These are phyloP conservation scores for Neocucurbitaria cava DNA, from an alignment of 2,329 filamentous ascomycete genomes.

Conservation along the genomic window DNA sequence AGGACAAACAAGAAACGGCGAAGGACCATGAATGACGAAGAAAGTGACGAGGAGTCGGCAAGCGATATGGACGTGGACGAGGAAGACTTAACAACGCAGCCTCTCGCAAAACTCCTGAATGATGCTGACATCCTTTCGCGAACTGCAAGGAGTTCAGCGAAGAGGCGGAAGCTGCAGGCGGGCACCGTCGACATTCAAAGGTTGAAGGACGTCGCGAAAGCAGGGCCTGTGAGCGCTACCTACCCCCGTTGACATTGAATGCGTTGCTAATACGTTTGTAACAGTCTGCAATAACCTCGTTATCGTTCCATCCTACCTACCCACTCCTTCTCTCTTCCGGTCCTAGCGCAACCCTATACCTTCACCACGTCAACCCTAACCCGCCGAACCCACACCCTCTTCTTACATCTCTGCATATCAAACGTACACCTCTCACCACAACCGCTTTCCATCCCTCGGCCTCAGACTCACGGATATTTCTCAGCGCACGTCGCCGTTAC, in stretches of 20 bases:
- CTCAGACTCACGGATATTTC: slow-evolving; percentile 79
- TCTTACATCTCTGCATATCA: slow-evolving; percentile 87
- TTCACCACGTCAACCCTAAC: slow-evolving; percentile 85
- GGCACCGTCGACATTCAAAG: slow-evolving; percentile 91
- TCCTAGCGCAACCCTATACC: slow-evolving; percentile 80
- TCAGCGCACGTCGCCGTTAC: slow-evolving; percentile 85
- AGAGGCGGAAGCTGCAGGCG: slow-evolving; percentile 77
- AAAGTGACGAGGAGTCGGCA: slow-evolving; percentile 58
- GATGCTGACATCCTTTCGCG: slow-evolving; percentile 71
- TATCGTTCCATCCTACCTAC: slow-evolving; percentile 88
- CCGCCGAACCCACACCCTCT: slow-evolving; percentile 83
- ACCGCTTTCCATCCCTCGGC: slow-evolving; percentile 77
- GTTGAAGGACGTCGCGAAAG: slow-evolving; percentile 81
- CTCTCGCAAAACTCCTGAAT: slow-evolving; percentile 80
- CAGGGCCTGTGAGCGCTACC: slow-evolving; percentile 65
- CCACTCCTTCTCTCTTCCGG: slow-evolving; percentile 91
- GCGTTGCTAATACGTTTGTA: slow-evolving; percentile 16
- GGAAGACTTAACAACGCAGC: slow-evolving; percentile 68
- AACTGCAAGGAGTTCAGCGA: slow-evolving; percentile 57
- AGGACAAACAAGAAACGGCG: slow-evolving; percentile 57
- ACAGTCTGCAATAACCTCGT: slow-evolving; percentile 76
- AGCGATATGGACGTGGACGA: slow-evolving; percentile 62
- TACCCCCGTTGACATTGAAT: background rate
- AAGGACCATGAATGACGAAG: slow-evolving; percentile 49
- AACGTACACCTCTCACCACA: slow-evolving; percentile 80